Conservation (phyloP, 495 filamentous ascomycete genomes). For the Cercophora scortea region DNA sequence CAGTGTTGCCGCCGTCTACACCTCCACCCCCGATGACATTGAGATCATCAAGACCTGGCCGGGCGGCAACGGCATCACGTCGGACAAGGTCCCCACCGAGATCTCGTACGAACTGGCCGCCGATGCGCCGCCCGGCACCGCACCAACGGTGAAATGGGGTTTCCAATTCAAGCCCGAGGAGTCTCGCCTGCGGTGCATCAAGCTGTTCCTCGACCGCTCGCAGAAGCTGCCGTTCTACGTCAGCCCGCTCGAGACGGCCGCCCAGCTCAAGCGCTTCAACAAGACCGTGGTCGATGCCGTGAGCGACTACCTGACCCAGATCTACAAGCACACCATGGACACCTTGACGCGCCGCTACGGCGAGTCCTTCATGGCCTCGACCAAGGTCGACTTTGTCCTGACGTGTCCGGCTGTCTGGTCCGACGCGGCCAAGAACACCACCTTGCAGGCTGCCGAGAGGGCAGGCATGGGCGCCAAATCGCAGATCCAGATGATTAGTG, state of each 20-base stretch:
- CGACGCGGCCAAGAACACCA: slow-evolving; percentile 63
- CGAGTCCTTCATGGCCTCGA: slow-evolving; percentile 51
- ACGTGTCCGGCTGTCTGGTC: slow-evolving; percentile 80
- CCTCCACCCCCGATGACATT: slow-evolving; percentile 65
- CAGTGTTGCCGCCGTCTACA: slow-evolving; percentile 69
- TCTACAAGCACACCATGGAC: slow-evolving; percentile 67
- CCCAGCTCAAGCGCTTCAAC: slow-evolving; percentile 58
- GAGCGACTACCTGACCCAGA: slow-evolving; percentile 60
- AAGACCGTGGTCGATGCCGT: slow-evolving; percentile 54
- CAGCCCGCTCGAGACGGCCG: slow-evolving; percentile 63
- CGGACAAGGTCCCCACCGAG: slow-evolving; percentile 60
- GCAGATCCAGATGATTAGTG: slow-evolving; percentile 60
- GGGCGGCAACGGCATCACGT: slow-evolving; percentile 64
- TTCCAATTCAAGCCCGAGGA: slow-evolving; percentile 73
- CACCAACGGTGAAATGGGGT: slow-evolving; percentile 55
- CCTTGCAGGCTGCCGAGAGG: slow-evolving; percentile 53
- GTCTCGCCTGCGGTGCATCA: slow-evolving; percentile 66
- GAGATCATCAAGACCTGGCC: slow-evolving; percentile 81
- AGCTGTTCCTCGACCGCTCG: slow-evolving; percentile 69
- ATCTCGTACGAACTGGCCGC: slow-evolving; percentile 46
- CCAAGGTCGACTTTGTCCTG: slow-evolving; percentile 58
- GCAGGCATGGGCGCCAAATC: slow-evolving; percentile 57
- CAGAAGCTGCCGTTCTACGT: slow-evolving; percentile 73
- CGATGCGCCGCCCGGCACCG: slow-evolving; percentile 22
- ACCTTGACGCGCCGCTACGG: slow-evolving; percentile 60